Base-by-base conservation (phyloP, 2,329 filamentous ascomycete species). In the Xylaria polymorpha region DNA sequence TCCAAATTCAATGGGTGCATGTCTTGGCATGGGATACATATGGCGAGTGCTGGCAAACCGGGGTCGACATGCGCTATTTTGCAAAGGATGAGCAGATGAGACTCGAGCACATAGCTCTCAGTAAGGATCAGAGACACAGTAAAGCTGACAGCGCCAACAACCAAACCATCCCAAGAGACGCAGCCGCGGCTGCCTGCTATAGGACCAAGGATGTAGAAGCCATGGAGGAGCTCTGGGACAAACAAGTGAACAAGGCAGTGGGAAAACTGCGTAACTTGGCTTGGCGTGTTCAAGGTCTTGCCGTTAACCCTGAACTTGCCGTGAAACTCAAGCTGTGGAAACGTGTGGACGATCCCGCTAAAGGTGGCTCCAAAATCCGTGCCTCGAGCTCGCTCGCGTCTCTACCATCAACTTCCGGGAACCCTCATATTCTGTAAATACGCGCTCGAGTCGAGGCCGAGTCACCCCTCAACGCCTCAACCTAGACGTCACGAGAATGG, bases 1-100 rank as follows among this genome's bases (percentile, higher is more conserved):
- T 85, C 6, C 76, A 78, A 12, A 79, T 80, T 64, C 80, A 81
- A 66, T 77, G 75, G 64, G 68, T 85, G 18, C 70, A 71, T 8
- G 67, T 85, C 61, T 67, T 80, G 2, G 76, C 83, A n/a, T 72
- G 74, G 50, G 63, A 77, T 74, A 43, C 58, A 4, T 62, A 74
- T 57, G 61, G 44, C 15, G 0, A 68, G 25, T 18, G 48, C 25
- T 77, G 68, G 68, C 70, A 74, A 61, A 53, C 71, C 5, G 1
- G 53, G 10, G 50, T 77, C 37, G 74, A 77, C 32, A 72, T 77
- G 32, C 71, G 74, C 10, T 66, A 68, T 37, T 58, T 65, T 63
- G 63, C 66, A 37, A 73, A 66, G 58, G 68, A 74, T 56, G 65
- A 64, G 43, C 64, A 68, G 50, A 58, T 56, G 69, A 53, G 25